phyloP scores from a whole-genome alignment of 2,329 filamentous ascomycete species.

The Dothideomycetes sp. region DNA sequence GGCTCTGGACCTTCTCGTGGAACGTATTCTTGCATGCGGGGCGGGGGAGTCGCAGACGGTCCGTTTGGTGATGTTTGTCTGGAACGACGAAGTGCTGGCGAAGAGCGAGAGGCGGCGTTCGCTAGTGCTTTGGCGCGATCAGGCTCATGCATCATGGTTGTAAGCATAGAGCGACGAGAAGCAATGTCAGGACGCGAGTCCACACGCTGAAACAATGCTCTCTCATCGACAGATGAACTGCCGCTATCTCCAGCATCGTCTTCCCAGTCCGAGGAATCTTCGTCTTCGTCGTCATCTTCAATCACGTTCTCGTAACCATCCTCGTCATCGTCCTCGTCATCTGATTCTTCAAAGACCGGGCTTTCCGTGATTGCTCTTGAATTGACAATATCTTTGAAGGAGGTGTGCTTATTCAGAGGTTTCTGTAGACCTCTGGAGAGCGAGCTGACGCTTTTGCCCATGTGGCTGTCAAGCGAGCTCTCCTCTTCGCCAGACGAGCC shows the following conservation, averaged over 20 bases:
- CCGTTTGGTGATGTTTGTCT: constrained; percentile 59
- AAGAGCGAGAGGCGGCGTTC: constrained; percentile 49
- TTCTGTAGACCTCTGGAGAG: constrained; percentile 36
- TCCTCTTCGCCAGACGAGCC: constrained; percentile 74
- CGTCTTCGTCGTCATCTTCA: constrained; percentile 39
- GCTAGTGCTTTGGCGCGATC: constrained; percentile 61
- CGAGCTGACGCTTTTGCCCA: constrained; percentile 45
- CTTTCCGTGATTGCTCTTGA: constrained; percentile 55
- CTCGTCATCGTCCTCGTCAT: constrained; percentile 46
- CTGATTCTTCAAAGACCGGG: constrained; percentile 49
- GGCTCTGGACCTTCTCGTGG: constrained; percentile 18
- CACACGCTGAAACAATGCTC: constrained; percentile 75
- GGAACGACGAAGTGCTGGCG: constrained; percentile 45
- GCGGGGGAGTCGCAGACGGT: constrained; percentile 52
- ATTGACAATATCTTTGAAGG: constrained; percentile 67
- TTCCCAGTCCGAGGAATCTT: constrained; percentile 41
- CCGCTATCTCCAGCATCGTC: constrained; percentile 61
- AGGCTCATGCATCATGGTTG: constrained; percentile 74
- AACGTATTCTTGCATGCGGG: constrained; percentile 23
- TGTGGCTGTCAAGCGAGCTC: constrained; percentile 57
- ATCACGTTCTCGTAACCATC: constrained; percentile 77
- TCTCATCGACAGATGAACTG: constrained; percentile 64
- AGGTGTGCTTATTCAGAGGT: constrained; percentile 61
- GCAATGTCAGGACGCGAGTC: constrained; percentile 78
- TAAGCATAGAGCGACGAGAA: constrained; percentile 79